Conservation (phyloP, 768 basidiomycete genomes). For the Lentinula sp. region DNA sequence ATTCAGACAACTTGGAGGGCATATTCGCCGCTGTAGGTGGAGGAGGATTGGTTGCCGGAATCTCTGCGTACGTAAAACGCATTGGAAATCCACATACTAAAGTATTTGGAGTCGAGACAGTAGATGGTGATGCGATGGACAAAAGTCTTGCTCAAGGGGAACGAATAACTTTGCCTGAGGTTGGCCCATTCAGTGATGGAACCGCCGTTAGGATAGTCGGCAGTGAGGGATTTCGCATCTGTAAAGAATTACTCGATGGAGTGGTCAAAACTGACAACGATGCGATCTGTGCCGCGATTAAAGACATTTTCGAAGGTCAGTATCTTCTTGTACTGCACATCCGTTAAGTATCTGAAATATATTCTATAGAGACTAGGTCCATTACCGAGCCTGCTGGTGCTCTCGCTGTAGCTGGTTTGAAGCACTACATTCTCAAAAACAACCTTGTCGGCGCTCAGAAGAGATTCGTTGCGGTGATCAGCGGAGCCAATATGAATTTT, state of each 20-base stretch:
- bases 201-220: slow-evolving; percentile 97
- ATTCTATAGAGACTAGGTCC: slow-evolving; percentile 76
- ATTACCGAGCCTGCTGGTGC: slow-evolving; percentile 97
- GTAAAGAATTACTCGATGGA: slow-evolving; percentile 76
- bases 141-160: slow-evolving; percentile 76
- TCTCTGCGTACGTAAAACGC: slow-evolving; percentile 87
- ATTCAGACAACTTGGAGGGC: slow-evolving; percentile 71
- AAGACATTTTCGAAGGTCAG: slow-evolving; percentile 96
- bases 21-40: slow-evolving; percentile 94
- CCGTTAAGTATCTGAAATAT: neutral
- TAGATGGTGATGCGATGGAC: slow-evolving; percentile 93
- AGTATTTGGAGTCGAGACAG: slow-evolving; percentile 88
- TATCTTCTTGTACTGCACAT: neutral
- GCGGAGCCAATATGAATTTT: slow-evolving; percentile 99
- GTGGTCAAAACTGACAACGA: slow-evolving; percentile 88
- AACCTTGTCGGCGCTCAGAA: slow-evolving; percentile 78
- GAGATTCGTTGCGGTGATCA: slow-evolving; percentile 86
- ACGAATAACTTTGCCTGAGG: slow-evolving; percentile 78
- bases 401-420: slow-evolving; percentile 85
- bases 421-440: slow-evolving; percentile 78
- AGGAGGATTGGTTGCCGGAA: slow-evolving; percentile 88
- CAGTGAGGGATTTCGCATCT: slow-evolving; percentile 91
- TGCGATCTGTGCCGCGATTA: slow-evolving; percentile 97
- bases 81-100: slow-evolving; percentile 81
- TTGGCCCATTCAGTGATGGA: slow-evolving; percentile 95